Evolutionary conservation across 2,329 filamentous ascomycete species (phyloP).

Genomic region (Penicillium vulpinum): DNA sequence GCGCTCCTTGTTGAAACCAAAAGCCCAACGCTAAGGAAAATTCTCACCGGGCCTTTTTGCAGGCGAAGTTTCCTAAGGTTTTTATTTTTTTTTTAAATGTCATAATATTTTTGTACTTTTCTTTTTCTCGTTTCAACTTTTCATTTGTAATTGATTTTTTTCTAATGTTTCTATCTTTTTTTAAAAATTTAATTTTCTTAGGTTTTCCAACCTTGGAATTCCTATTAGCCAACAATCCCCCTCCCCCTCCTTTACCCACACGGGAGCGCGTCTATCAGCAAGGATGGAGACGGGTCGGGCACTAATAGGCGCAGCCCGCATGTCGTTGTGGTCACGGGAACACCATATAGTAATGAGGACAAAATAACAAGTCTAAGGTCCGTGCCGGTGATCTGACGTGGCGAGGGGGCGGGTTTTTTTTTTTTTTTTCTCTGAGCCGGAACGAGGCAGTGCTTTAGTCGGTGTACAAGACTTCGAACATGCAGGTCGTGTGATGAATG

Average conservation of each 20-base stretch:
- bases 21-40: constrained; percentile 16
- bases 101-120: background rate
- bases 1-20: constrained; percentile 7
- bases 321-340: constrained; percentile 29
- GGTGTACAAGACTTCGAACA: constrained; percentile 10
- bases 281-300: constrained; percentile 26
- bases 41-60: constrained; percentile 15
- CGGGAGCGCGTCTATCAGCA: constrained; percentile 30
- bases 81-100: background rate
- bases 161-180: constrained; percentile 4
- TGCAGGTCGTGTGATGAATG: constrained; percentile 16
- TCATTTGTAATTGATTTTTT: background rate
- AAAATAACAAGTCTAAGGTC: background rate
- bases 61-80: constrained; percentile 14
- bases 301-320: constrained; percentile 33
- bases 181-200: background rate
- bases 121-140: background rate
- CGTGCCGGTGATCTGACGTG: constrained; percentile 9
- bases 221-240: constrained; percentile 5
- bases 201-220: background rate
- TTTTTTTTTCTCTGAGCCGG: constrained; percentile 2
- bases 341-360: constrained; percentile 8
- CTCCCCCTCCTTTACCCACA: constrained; percentile 21
- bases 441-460: constrained; percentile 13
- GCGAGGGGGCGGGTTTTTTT: constrained; percentile 5